Percentiles rank a stretch among this genome's conserved stretches.
Conservation (phyloP, 1,284 basidiomycete species). For the Ganoderma resinaceum region DNA sequence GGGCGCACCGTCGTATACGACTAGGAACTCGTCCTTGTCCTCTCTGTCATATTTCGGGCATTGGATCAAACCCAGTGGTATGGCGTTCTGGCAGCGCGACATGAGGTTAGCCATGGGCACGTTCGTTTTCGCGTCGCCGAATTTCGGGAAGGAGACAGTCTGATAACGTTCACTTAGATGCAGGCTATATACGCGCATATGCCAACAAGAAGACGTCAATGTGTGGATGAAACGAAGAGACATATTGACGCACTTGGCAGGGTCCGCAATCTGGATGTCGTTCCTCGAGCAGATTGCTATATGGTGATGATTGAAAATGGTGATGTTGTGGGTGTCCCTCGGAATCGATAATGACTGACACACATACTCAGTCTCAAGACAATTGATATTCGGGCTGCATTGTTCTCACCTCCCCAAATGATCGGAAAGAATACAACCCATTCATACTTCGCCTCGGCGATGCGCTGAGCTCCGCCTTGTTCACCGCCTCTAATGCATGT, state of each 20-base stretch:
- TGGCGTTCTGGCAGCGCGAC: constrained; percentile 60
- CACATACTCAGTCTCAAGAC: not conserved
- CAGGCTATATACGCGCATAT: constrained; percentile 39
- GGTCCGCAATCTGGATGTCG: constrained; percentile 69
- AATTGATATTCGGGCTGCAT: not conserved
- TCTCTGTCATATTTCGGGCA: constrained; percentile 41
- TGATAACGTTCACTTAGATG: constrained; percentile 43
- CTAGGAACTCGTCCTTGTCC: constrained; percentile 60
- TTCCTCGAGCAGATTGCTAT: constrained; percentile 70
- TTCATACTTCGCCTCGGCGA: constrained; percentile 42
- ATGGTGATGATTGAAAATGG: constrained; percentile 62
- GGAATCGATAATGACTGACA: constrained; percentile 70
- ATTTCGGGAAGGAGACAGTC: constrained; percentile 63
- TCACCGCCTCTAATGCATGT: constrained; percentile 51
- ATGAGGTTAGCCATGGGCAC: constrained; percentile 60
- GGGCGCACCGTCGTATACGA: constrained; percentile 74
- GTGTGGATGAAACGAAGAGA: not conserved
- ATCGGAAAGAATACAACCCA: constrained; percentile 53
- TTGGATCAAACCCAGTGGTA: constrained; percentile 70
- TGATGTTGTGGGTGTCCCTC: constrained; percentile 67
- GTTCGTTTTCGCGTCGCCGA: constrained; percentile 50
- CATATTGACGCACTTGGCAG: constrained; percentile 59
- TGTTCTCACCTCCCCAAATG: constrained; percentile 65
- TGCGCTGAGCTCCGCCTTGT: constrained; percentile 37
- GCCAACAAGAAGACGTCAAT: not conserved